Evolutionary conservation across 2,329 filamentous ascomycete species (phyloP).

Genomic region (Blastomyces emzantsi): DNA sequence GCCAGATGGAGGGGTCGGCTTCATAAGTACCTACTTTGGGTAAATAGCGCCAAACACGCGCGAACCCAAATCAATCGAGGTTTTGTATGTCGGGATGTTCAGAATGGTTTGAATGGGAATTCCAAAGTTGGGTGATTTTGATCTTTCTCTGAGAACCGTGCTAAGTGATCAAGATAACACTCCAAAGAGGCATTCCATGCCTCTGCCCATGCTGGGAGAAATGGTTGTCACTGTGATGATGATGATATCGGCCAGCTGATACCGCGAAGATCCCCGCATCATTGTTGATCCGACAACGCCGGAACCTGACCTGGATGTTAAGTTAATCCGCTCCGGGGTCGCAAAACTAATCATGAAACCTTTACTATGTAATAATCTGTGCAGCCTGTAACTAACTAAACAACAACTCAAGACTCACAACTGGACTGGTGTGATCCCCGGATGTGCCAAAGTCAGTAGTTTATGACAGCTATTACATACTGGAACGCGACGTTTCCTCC

Average conservation of each 20-base stretch:
- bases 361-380: too few relatives aligned
- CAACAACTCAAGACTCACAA: too few relatives aligned
- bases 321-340: not conserved
- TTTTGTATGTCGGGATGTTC: not conserved
- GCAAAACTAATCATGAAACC: too few relatives aligned
- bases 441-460: not conserved
- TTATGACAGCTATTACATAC: not conserved
- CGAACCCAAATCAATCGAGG: not conserved
- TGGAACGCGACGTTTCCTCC: too few relatives aligned
- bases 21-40: not conserved
- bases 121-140: not conserved
- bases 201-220: not conserved
- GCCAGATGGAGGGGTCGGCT: slow-evolving; percentile 9
- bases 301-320: not conserved
- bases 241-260: slow-evolving; percentile 5
- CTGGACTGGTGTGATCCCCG: too few relatives aligned
- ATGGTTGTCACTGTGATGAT: not conserved
- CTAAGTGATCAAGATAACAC: not conserved
- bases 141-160: not conserved
- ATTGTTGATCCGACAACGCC: slow-evolving; percentile 6
- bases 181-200: slow-evolving; percentile 1
- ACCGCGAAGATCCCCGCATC: not conserved
- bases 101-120: not conserved
- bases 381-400: too few relatives aligned
- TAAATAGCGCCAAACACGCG: not conserved